Base-by-base conservation (phyloP, 176 grass and related monocot genomes). In the Puya raimondii region DNA sequence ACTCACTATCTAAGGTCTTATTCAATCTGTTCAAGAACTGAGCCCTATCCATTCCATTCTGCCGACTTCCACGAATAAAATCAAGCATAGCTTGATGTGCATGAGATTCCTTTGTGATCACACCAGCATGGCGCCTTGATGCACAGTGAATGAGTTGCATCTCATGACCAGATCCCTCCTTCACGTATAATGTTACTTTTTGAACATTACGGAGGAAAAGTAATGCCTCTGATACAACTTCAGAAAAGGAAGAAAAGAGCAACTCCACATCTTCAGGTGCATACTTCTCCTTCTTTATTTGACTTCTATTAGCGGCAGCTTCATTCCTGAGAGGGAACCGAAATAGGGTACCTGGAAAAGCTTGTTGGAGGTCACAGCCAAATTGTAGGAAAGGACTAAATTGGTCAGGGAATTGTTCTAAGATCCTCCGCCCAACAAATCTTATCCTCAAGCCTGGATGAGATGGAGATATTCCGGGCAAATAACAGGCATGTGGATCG, bases 401-500 rank as follows among this genome's bases (percentile, higher is more conserved):
- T 58, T 96, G 92, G 82, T 96, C 88, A 76, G 92, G 92, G 70
- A 96, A 96, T 76, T 96, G 92, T 70, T 96, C 88, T 75, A 91
- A 87, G 72, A 96, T 92, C 76, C 71, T 82, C 74, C 92, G 78
- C 78, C 92, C 92, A 53, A 80, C 79, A 82, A 92, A 96, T 71
- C 79, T 89, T 89, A 96, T 92, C 74, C 88, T 86, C 76, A 96
- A 83, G 53, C 92, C 92, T 33, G 92, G 92, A 79, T 96, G 92
- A 86, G 92, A 89, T 11, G 92, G 88, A 64, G 88, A 96, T 85
- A 96, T 96, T 80, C 92, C 88, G 67, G 92, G 92, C 72, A 96
- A 79, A 77, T 96, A 89, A 79, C 77, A 74, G 20, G 92, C 92
- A 85, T 96, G 92, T 50, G 92, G 92, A 77, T 96, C 92, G 72